Conservation (phyloP, 1,284 basidiomycete genomes). For the Crepidotus sp. region DNA sequence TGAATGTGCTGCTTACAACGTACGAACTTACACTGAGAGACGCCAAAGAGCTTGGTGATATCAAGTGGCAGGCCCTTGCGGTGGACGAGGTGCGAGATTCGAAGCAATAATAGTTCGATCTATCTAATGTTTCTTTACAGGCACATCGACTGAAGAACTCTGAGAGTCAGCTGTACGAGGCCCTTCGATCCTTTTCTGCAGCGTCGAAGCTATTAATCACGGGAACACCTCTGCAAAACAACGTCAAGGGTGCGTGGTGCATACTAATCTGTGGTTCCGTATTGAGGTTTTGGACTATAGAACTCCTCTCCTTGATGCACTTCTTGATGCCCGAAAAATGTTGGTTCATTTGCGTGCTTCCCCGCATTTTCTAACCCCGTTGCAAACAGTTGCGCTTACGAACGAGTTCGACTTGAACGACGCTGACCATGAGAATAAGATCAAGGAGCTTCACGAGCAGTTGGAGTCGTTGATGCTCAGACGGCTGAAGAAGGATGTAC, state of each 20-base stretch:
- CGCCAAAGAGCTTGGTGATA: conserved; percentile 78
- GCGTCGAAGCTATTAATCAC: conserved; percentile 95
- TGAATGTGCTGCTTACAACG: conserved; percentile 96
- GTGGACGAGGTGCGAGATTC: conserved; percentile 77
- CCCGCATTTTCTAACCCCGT: neutral
- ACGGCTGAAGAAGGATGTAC: conserved; percentile 94
- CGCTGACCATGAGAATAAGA: conserved; percentile 88
- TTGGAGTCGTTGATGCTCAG: conserved; percentile 93
- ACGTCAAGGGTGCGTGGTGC: conserved; percentile 78
- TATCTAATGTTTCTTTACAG: conserved; percentile 28
- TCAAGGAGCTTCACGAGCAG: conserved; percentile 90
- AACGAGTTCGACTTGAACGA: conserved; percentile 95
- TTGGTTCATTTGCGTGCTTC: conserved; percentile 30
- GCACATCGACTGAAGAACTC: conserved; percentile 98
- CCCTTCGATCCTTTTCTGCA: conserved; percentile 81
- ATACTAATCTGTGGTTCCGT: neutral
- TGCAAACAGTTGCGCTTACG: conserved; percentile 58
- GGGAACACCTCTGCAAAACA: conserved; percentile 97
- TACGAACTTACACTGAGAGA: conserved; percentile 97
- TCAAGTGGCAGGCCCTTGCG: conserved; percentile 96
- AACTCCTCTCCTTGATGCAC: conserved; percentile 94
- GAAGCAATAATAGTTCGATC: neutral
- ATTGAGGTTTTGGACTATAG: conserved; percentile 31
- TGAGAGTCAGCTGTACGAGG: conserved; percentile 95
- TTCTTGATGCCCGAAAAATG: conserved; percentile 99